phyloP scores from a whole-genome alignment of 202 grass and related monocot genomes.

The Eragrostis tef region DNA sequence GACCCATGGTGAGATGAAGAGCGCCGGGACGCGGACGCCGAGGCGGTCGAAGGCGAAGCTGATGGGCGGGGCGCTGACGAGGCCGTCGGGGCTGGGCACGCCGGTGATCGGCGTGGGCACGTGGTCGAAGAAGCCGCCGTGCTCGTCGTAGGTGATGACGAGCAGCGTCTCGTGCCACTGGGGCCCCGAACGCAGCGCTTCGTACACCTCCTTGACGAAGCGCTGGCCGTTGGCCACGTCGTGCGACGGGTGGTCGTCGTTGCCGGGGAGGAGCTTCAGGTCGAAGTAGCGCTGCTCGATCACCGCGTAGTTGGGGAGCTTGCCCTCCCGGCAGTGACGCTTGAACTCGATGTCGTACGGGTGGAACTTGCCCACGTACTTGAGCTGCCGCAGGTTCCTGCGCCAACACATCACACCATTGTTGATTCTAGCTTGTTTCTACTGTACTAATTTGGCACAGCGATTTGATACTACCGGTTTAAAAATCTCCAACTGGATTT shows the following conservation, averaged over 20 bases:
- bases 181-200: constrained; percentile 64
- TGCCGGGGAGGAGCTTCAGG: constrained; percentile 60
- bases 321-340: constrained; percentile 67
- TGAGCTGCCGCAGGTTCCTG: constrained; percentile 62
- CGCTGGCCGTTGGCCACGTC: constrained; percentile 68
- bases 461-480: not conserved
- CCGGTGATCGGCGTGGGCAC: constrained; percentile 59
- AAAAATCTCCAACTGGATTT: no score
- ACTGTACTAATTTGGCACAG: not conserved
- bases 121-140: constrained; percentile 78
- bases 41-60: constrained; percentile 72
- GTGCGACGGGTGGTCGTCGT: constrained; percentile 84
- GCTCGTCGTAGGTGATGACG: constrained; percentile 73
- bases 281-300: constrained; percentile 82
- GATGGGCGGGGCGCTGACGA: constrained; percentile 44
- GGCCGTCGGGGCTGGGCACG: constrained; percentile 61
- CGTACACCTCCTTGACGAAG: constrained; percentile 73
- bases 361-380: constrained; percentile 69
- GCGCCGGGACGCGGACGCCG: constrained; percentile 67
- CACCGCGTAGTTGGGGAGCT: constrained; percentile 84
- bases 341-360: constrained; percentile 64
- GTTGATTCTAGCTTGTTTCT: not conserved
- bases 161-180: constrained; percentile 68
- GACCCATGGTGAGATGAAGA: constrained; percentile 74
- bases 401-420: not conserved